phyloP scores from a whole-genome alignment of 768 basidiomycete genomes.

The Kwoniella shandongensis region DNA sequence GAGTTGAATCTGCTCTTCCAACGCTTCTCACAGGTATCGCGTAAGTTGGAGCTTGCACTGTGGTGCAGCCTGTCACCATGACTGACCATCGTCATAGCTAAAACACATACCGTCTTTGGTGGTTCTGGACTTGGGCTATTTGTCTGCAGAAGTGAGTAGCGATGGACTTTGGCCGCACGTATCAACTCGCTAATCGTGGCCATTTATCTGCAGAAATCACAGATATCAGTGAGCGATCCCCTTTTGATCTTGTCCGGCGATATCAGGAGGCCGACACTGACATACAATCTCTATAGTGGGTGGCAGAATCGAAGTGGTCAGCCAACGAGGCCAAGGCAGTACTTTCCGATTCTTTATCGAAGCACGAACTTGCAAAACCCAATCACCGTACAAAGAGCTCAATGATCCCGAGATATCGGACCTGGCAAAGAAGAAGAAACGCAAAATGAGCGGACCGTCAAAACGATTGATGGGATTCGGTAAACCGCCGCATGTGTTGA shows the following conservation, averaged over 20 bases:
- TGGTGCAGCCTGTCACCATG: too few relatives aligned
- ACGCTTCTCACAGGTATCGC: constrained; percentile 54
- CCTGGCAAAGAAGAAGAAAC: neutral
- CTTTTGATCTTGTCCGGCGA: neutral
- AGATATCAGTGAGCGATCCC: constrained; percentile 26
- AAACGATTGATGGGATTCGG: constrained; percentile 1
- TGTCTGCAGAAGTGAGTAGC: constrained; percentile 53
- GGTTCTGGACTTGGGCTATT: constrained; percentile 55
- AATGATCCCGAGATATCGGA: neutral
- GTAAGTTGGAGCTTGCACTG: constrained; percentile 13
- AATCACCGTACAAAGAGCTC: too few relatives aligned
- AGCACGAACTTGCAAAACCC: constrained; percentile 24
- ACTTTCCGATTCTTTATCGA: constrained; percentile 56
- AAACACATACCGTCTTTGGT: constrained; percentile 49
- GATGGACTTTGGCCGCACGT: too few relatives aligned
- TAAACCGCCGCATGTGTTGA: constrained; percentile 38
- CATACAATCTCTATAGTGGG: constrained; percentile 44
- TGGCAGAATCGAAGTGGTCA: constrained; percentile 54
- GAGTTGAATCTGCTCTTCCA: constrained; percentile 55
- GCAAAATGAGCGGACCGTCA: neutral
- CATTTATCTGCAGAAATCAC: constrained; percentile 43
- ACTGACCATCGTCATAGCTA: too few relatives aligned
- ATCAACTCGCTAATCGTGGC: too few relatives aligned
- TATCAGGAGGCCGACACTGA: neutral
- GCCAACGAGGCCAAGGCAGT: constrained; percentile 52